phyloP scores from a whole-genome alignment of 2,329 filamentous ascomycete genomes.

The Graphium sp. region DNA sequence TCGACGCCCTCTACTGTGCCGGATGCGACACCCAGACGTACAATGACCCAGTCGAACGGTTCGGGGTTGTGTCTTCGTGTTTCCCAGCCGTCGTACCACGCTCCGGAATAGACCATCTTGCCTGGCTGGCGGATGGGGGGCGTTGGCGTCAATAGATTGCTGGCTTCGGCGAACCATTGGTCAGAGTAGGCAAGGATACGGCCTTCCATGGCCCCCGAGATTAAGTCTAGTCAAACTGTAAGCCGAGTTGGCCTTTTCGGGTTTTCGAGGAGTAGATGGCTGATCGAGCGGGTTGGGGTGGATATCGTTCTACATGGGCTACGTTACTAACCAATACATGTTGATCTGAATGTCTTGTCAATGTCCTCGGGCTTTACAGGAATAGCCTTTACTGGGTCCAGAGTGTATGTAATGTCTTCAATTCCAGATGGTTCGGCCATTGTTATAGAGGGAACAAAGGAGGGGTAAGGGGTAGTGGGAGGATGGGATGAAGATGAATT shows the following conservation, averaged over 20 bases:
- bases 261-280: not conserved
- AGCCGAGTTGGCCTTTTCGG: not conserved
- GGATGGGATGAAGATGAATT: too few relatives aligned
- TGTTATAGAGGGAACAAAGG: too few relatives aligned
- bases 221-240: slow-evolving; percentile 27
- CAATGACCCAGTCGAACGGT: slow-evolving; percentile 50
- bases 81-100: slow-evolving; percentile 59
- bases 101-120: slow-evolving; percentile 52
- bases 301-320: not conserved
- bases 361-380: slow-evolving; percentile 34
- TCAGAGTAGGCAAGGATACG: slow-evolving; percentile 50
- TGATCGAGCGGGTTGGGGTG: not conserved
- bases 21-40: slow-evolving; percentile 50
- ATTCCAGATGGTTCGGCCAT: too few relatives aligned
- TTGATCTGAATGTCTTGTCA: slow-evolving; percentile 43
- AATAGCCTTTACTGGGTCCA: slow-evolving; percentile 34
- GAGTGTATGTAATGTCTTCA: slow-evolving; percentile 26
- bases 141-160: slow-evolving; percentile 47
- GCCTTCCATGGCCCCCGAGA: slow-evolving; percentile 43
- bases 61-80: slow-evolving; percentile 48
- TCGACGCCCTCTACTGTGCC: slow-evolving; percentile 60
- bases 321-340: slow-evolving; percentile 35
- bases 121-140: slow-evolving; percentile 45
- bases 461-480: not conserved
- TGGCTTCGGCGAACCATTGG: slow-evolving; percentile 51